These are phyloP conservation scores for Stropharia rugosoannulata DNA, from an alignment of 768 basidiomycete genomes.

Conservation along the genomic window DNA sequence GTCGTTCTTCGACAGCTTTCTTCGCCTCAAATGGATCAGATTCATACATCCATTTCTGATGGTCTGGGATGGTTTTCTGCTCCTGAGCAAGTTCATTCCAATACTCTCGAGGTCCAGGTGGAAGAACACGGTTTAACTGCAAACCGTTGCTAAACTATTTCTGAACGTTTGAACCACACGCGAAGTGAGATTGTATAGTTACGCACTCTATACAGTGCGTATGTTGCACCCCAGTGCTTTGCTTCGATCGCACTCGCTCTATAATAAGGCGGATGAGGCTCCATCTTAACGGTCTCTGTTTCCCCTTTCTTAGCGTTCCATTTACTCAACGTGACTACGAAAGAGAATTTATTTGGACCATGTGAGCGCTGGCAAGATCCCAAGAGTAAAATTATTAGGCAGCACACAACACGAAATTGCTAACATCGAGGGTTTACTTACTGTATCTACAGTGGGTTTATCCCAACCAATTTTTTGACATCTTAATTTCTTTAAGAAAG, in stretches of 20 bases:
- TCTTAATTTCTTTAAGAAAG: slow-evolving; percentile 33
- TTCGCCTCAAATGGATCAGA: slow-evolving; percentile 82
- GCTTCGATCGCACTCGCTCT: slow-evolving; percentile 75
- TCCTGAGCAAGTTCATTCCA: slow-evolving; percentile 77
- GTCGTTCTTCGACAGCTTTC: slow-evolving; percentile 64
- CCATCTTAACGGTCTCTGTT: slow-evolving; percentile 66
- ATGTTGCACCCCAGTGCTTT: slow-evolving; percentile 89
- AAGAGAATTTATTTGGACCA: slow-evolving; percentile 51
- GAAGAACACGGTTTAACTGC: slow-evolving; percentile 73
- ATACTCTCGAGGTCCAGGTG: slow-evolving; percentile 83
- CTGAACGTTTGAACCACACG: slow-evolving; percentile 24
- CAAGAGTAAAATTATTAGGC: slow-evolving; percentile 6
- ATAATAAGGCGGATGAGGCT: slow-evolving; percentile 70
- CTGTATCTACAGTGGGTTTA: slow-evolving; percentile 76
- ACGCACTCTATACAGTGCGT: slow-evolving; percentile 82
- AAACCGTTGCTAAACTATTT: slow-evolving; percentile 72
- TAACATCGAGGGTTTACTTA: slow-evolving; percentile 29
- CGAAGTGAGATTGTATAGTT: slow-evolving; percentile 9
- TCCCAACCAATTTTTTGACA: slow-evolving; percentile 93
- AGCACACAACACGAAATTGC: not conserved
- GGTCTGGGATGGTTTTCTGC: slow-evolving; percentile 64
- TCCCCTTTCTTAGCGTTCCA: slow-evolving; percentile 71
- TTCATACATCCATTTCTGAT: slow-evolving; percentile 86
- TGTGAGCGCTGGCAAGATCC: slow-evolving; percentile 40
- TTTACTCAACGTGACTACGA: slow-evolving; percentile 64